Base-by-base conservation (phyloP, 2,329 filamentous ascomycete genomes). In the Colletotrichum spaethianum region DNA sequence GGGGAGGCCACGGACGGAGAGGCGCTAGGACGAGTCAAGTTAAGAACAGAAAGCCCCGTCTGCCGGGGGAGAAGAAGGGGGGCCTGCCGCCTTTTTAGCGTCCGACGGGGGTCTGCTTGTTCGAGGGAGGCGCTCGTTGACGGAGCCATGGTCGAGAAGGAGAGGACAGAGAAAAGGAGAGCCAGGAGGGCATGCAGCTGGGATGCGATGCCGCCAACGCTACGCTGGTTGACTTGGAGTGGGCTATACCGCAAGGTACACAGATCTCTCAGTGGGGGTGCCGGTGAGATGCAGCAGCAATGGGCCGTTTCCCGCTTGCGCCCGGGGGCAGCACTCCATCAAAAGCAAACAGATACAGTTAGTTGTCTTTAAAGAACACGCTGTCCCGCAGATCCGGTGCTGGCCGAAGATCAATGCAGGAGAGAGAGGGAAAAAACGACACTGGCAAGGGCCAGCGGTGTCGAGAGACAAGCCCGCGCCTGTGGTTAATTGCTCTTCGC, bases 21-120 rank as follows among this genome's bases (percentile, higher is more conserved):
- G 55, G 28, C 65, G 64, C 69, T 72, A 72, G 59, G 69, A 64
- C 69, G 65, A 63, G 69, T 69, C 59, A 23, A 63, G 65, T 63
- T 59, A 55, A 60, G 59, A 52, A 42, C 44, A 46, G 63, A 59
- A 60, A 48, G 28, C 59, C 69, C 65, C 64, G 69, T 63, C 64
- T 52, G 59, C 64, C 50, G 59, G 59, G 44, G 36, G 64, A 36
- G 23, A 38, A 44, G 18, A 42, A 28, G 46, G 60, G 63, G 44
- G 38, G 57, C 23, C 28, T 67, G 63, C 50, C 68, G 64, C 62
- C 31, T 46, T 63, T 68, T 72, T 69, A 69, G 69, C 65, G 59
- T 63, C 64, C 59, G 59, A 69, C 69, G 44, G 59, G 59, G 59
- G 46, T 53, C 44, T 55, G 46, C 59, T 59, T 69, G 61, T 20